Evolutionary conservation across 169 alveolate genomes (phyloP).

Genomic region (Plasmodium cynomolgi): DNA sequence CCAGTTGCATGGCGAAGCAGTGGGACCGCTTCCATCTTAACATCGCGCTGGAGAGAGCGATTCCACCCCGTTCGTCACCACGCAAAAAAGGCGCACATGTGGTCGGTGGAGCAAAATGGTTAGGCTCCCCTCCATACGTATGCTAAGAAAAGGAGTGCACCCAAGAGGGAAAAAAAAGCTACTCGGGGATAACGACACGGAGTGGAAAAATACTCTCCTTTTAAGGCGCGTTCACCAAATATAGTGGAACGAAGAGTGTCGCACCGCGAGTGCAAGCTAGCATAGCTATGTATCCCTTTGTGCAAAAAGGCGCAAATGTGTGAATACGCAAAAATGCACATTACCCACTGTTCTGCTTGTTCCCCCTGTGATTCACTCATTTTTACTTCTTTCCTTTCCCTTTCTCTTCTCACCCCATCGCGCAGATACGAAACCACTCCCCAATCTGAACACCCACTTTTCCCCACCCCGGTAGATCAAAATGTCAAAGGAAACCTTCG

Average conservation of each 20-base stretch:
- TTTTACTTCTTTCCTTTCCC: background rate
- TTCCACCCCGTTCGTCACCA: background rate
- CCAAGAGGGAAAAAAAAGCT: background rate
- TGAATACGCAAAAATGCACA: background rate
- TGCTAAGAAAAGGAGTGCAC: background rate
- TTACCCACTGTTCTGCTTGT: background rate
- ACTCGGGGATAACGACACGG: background rate
- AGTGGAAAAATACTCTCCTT: background rate
- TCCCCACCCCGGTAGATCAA: background rate
- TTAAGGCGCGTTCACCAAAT: background rate
- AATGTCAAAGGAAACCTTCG: constrained; percentile 92
- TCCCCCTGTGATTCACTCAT: background rate
- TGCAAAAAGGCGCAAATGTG: background rate
- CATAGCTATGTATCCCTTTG: too few species aligned
- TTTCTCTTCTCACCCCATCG: background rate
- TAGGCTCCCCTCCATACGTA: too few species aligned
- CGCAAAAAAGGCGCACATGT: background rate
- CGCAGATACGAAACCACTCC: background rate
- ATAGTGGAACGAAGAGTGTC: background rate
- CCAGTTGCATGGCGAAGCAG: background rate
- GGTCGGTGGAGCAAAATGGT: background rate
- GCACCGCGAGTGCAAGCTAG: too few species aligned
- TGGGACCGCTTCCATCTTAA: background rate
- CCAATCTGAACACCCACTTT: too few species aligned
- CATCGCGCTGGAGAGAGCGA: background rate